Conservation (phyloP, 495 filamentous ascomycete species). For the Penicillium paxilli region DNA sequence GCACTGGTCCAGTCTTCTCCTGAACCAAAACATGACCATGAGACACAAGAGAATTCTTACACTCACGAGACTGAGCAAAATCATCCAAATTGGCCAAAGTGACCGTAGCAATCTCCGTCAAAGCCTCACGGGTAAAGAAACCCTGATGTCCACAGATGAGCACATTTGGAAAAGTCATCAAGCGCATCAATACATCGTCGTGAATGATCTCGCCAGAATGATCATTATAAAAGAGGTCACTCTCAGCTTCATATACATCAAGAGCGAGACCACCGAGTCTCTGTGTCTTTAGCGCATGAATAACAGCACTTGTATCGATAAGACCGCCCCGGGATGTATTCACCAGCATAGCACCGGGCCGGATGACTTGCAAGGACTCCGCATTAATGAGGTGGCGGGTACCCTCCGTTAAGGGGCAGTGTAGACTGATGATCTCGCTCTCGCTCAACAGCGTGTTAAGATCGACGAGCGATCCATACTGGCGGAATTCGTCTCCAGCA, state of each 20-base stretch:
- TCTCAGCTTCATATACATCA: slow-evolving; percentile 85
- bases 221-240: slow-evolving; percentile 62
- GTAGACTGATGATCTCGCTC: slow-evolving; percentile 62
- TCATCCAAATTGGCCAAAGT: slow-evolving; percentile 56
- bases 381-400: slow-evolving; percentile 64
- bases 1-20: slow-evolving; percentile 32
- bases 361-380: slow-evolving; percentile 52
- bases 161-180: slow-evolving; percentile 72
- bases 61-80: slow-evolving; percentile 22
- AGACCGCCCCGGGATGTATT: slow-evolving; percentile 68
- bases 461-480: slow-evolving; percentile 53
- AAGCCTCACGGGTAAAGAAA: slow-evolving; percentile 67
- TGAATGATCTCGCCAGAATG: slow-evolving; percentile 67
- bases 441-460: slow-evolving; percentile 54
- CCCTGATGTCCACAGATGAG: slow-evolving; percentile 68
- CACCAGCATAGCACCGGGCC: slow-evolving; percentile 60
- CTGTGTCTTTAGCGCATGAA: slow-evolving; percentile 58
- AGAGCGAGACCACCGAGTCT: slow-evolving; percentile 71
- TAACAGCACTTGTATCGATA: slow-evolving; percentile 58
- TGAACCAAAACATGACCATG: slow-evolving; percentile 35
- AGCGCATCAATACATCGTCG: slow-evolving; percentile 66
- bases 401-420: slow-evolving; percentile 61
- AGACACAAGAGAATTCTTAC: slow-evolving; percentile 35
- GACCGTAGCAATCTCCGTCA: slow-evolving; percentile 62
- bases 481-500: slow-evolving; percentile 41